Base-by-base conservation (phyloP, 768 basidiomycete species). In the Amanita jacksonii region DNA sequence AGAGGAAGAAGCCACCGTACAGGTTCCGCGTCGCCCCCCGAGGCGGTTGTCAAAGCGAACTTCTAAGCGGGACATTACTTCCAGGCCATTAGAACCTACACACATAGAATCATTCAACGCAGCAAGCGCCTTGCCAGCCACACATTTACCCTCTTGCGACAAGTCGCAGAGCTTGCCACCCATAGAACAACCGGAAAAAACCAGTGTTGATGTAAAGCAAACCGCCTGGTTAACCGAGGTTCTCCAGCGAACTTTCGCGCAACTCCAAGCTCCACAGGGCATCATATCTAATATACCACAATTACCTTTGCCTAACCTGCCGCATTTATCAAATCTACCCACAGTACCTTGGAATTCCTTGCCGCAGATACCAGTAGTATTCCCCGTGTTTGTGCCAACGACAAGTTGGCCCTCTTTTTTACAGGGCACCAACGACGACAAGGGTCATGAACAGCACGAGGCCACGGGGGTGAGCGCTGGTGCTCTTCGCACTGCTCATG, bases 361-460 rank as follows among this genome's bases (percentile, higher is more conserved):
- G 12, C 79, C 79, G 4, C 81, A 82, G 49, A 69, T 84, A 45
- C 81, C 81, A 2, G 68, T 85, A 62, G 82, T 85, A 9, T 88
- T 90, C 72, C 85, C 87, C 13, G 73, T 88, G 18, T 73, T 80
- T 47, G 77, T 88, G 12, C 84, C 87, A 3, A 69, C 69, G 56
- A 74, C 81, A 24, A 70, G 66, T 16, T 81, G 77, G 77, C 71
- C 77, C 1, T 72, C 78, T 13, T 76, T 86, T 59, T 65, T 81
- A 45, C 56, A 32, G 53, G 45, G 37, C 28, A 41, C 9, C 23
- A 41, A 23, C 38, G 39, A 51, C 31, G 62, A 60, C 41, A 56
- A 60, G 24, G 63, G 57, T 20, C 63, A 64, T 33, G 60, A 54
- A 7, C 61, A 62, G 20, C 31, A 13, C 9, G 41, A 42, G 22